Percentiles rank a stretch among this genome's conserved stretches.
Evolutionary conservation across 371 early-diverging fungal genomes (phyloP).

Genomic region (Fennellomyces sp.): DNA sequence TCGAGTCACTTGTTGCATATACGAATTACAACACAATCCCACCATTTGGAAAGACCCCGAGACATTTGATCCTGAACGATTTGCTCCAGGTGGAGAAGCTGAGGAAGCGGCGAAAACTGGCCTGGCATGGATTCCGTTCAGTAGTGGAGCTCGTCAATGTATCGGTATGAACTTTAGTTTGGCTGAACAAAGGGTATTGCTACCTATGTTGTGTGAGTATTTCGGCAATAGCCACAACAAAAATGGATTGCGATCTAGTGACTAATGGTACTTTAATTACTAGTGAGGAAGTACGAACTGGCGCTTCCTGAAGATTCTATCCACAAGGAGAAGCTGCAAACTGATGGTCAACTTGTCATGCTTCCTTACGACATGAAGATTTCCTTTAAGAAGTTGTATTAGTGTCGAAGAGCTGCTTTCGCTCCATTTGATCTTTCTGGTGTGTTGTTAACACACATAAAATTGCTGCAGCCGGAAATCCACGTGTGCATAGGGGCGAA

Average conservation of each 20-base stretch:
- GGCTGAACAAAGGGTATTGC: conserved; percentile 18
- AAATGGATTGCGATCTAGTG: too few relatives aligned
- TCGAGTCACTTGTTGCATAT: conserved; percentile 1
- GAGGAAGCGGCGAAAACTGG: conserved; percentile 5
- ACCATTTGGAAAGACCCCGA: conserved; percentile 18
- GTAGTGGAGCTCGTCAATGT: conserved; percentile 9
- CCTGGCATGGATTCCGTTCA: conserved; percentile 1
- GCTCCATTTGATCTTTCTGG: too few relatives aligned
- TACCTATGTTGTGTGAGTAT: conserved; percentile 22
- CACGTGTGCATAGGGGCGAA: too few relatives aligned
- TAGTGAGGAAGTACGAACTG: not conserved
- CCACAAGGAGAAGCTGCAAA: not conserved
- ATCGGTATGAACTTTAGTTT: conserved; percentile 29
- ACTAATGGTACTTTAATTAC: too few relatives aligned
- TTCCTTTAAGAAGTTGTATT: not conserved
- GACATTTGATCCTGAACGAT: conserved; percentile 19
- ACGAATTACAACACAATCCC: conserved; percentile 16
- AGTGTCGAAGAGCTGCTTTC: too few relatives aligned
- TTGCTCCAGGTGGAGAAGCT: conserved; percentile 8
- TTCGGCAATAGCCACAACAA: too few relatives aligned
- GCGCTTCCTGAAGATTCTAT: not conserved
- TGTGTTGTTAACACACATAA: too few relatives aligned
- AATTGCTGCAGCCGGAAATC: too few relatives aligned
- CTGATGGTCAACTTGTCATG: not conserved
- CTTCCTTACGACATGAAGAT: not conserved